A percentile compares a stretch with the other conserved stretches of the same genome.
Evolutionary conservation across 2,329 filamentous ascomycete species (phyloP).

Genomic region (Phyllosticta paracitricarpa): DNA sequence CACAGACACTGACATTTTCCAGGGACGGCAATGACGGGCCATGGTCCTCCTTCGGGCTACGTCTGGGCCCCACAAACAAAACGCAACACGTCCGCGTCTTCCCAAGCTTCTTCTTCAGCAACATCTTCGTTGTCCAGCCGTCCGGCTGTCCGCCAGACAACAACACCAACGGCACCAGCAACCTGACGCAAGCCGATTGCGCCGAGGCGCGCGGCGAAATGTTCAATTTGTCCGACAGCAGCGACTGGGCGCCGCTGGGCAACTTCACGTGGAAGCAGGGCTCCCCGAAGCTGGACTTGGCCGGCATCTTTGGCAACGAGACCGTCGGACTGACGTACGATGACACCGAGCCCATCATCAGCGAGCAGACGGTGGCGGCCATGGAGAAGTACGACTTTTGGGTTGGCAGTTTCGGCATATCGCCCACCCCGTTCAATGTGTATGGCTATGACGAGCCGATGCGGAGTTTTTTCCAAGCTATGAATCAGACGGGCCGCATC

Average conservation of each 20-base stretch:
- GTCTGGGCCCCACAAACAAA: background rate
- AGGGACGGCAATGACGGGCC: background rate
- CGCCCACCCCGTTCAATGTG: background rate
- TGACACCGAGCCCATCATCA: background rate
- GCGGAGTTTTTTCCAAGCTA: background rate
- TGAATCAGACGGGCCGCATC: background rate
- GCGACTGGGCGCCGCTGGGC: no score
- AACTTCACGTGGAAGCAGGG: no score
- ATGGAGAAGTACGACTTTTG: background rate
- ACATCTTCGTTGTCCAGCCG: no score
- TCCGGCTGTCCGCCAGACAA: no score
- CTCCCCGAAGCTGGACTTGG: no score
- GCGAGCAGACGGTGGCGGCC: background rate
- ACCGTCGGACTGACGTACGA: background rate
- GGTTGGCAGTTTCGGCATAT: background rate
- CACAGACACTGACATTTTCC: no score
- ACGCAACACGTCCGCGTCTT: background rate
- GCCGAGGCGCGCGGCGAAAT: no score
- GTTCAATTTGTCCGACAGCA: no score
- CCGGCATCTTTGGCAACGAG: background rate
- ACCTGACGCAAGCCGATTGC: no score
- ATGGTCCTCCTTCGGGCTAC: background rate
- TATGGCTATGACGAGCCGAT: no score
- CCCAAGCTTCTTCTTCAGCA: background rate
- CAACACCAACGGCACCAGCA: no score